These are phyloP conservation scores for Litchi chinensis DNA, from an alignment of 345 rosid species.

Conservation along the genomic window DNA sequence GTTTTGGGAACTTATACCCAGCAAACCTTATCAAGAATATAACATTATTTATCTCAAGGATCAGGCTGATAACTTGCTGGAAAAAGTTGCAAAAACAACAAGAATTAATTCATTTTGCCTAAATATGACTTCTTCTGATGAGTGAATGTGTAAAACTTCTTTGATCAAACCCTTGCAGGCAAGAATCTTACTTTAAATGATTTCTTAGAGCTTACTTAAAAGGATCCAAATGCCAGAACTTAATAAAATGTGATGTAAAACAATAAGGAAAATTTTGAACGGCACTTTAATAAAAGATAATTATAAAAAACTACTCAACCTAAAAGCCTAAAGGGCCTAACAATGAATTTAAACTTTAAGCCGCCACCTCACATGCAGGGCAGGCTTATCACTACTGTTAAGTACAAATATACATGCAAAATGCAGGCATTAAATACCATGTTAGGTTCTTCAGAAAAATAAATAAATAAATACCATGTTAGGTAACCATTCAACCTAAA, in stretches of 20 bases:
- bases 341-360: not conserved
- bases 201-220: not conserved
- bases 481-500: not conserved
- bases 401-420: not conserved
- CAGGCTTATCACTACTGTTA: not conserved
- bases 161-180: not conserved
- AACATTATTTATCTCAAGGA: not conserved
- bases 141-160: not conserved
- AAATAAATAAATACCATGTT: not conserved
- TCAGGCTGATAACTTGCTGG: not conserved
- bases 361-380: not conserved
- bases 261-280: not conserved
- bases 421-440: not conserved
- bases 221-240: not conserved
- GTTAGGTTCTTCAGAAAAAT: no score
- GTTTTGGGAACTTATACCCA: not conserved
- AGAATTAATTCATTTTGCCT: not conserved
- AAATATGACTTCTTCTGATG: not conserved
- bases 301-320: not conserved
- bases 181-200: not conserved
- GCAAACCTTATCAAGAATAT: not conserved
- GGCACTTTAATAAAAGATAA: not conserved
- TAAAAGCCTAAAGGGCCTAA: not conserved
- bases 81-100: not conserved
- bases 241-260: not conserved